A percentile compares a stretch with the other conserved stretches of the same genome.
These are phyloP conservation scores for Epichloe coenophiala DNA, from an alignment of 2,329 filamentous ascomycete genomes.

Conservation along the genomic window DNA sequence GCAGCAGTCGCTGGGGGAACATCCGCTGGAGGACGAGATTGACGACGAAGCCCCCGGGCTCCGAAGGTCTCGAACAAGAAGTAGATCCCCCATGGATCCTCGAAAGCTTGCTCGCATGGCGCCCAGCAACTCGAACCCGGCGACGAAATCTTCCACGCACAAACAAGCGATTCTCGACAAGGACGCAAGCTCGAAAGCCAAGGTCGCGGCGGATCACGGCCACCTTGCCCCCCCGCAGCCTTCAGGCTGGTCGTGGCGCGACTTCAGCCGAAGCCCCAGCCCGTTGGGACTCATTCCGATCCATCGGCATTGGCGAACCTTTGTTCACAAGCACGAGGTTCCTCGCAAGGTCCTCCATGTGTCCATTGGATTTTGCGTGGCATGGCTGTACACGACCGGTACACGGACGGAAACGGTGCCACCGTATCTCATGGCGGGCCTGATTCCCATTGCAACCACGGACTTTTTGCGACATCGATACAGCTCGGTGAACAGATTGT, in stretches of 20 bases:
- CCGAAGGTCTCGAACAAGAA: constrained; percentile 55
- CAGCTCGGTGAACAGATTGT: constrained; percentile 69
- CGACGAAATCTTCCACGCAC: constrained; percentile 13
- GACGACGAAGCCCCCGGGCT: constrained; percentile 29
- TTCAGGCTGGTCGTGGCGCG: constrained; percentile 62
- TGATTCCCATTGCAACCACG: constrained; percentile 71
- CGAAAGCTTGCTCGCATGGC: constrained; percentile 41
- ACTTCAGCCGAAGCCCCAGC: constrained; percentile 82
- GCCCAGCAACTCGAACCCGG: constrained; percentile 28
- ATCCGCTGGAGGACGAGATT: constrained; percentile 35
- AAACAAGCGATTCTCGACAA: constrained; percentile 11
- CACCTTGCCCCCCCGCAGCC: constrained; percentile 56
- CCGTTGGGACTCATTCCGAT: constrained; percentile 91
- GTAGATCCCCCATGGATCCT: constrained; percentile 51
- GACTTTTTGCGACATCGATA: constrained; percentile 78
- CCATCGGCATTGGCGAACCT: constrained; percentile 77
- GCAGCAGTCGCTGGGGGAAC: constrained; percentile 49
- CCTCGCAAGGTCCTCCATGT: constrained; percentile 88
- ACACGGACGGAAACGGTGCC: constrained; percentile 60
- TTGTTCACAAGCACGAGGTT: constrained; percentile 95
- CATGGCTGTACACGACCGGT: constrained; percentile 72
- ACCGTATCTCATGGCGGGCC: constrained; percentile 65
- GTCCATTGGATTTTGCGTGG: constrained; percentile 87
- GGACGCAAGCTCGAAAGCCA: constrained; percentile 19
- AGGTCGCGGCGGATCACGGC: constrained; percentile 35